Evolutionary conservation across 2,329 filamentous ascomycete species (phyloP), one percentile per base, ranked within the genome.

Genomic region (Paracoccidioides brasiliensis): DNA sequence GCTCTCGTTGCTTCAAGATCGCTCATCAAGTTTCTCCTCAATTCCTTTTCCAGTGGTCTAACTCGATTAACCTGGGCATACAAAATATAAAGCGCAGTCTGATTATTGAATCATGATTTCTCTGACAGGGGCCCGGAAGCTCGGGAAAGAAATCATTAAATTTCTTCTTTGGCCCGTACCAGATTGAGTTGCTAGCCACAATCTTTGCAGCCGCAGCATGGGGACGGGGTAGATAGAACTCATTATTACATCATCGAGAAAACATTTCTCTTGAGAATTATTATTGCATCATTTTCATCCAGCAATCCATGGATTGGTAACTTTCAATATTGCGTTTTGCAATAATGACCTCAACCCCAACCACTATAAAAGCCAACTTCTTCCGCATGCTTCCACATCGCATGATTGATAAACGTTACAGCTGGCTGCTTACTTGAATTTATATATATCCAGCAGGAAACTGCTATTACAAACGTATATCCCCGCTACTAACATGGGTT

Each of bases 401-500:
- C 42, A 44, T 28, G n/a, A 9, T 44, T 44, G 8, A 44, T 3
- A 43, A 7, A 22, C 14, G 37, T 22, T 46, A 12, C 28, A 46
- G 10, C 44, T 32, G 12, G 12, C 30, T 41, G 22, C n/a, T 14
- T 4, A 51, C 15, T n/a, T 3, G 28, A 38, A 22, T 6, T 51
- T 12, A 28, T 9, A 32, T 28, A 30, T 15, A n/a, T n/a, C n/a
- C n/a, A n/a, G 45, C 30, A n/a, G 30, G 12, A 30, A 48, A 6
- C 10, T 5, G 22, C 22, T 22, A 22, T 22, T 22, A 1, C 22
- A 22, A 35, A 35, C 46, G 51, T 35, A 46, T 51, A 35, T 22
- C 32, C 55, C 56, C 3, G 45, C 56, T 14, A 22, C 37, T 28
- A 30, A 38, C 48, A 58, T 56, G 57, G 65, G 61, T 41, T 38